Base-by-base conservation (phyloP, 768 basidiomycete species). In the Lactifluus volemus region DNA sequence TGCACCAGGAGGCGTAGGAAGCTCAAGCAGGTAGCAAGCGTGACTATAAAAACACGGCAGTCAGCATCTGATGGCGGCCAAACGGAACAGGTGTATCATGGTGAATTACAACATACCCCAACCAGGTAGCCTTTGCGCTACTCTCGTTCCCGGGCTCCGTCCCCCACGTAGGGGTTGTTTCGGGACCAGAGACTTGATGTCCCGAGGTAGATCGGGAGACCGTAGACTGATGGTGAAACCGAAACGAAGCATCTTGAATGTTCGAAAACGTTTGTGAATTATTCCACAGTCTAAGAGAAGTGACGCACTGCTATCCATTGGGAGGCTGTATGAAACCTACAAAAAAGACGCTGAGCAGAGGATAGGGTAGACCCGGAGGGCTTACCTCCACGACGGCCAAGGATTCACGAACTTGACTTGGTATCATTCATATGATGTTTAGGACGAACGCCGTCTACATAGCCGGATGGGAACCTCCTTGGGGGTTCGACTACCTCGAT, bases 11-110 rank as follows among this genome's bases (percentile, higher is more conserved):
- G 67, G 65, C 0, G 67, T 68, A 0, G 76, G 75, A 4, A 77
- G 63, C 64, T 78, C 76, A 14, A 77, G 61, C 5, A 76, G 61
- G 66, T 71, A 76, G 58, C 74, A 74, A 6, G 77, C 77, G 50
- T 78, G 77, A 11, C 70, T 71, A 42, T 38, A 29, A 48, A 29
- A 36, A 49, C 10, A n/a, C 36, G n/a, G 41, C 12, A 6, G 25
- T 48, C 25, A 49, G 21, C 47, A 15, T 4, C 9, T 8, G 41
- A 7, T 15, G 41, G 17, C 41, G 17, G 41, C 41, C 41, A 42
- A 42, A 5, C 25, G 17, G 41, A 2, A 7, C 15, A 3, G 5
- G 14, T 42, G 41, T 17, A 17, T 39, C 39, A 10, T 41, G 14
- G 41, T 17, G 15, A n/a, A n/a, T n/a, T n/a, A 17, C 41, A 7